These are phyloP conservation scores for Stephania japonica DNA, from an alignment of 164 flowering plant species.

Conservation along the genomic window DNA sequence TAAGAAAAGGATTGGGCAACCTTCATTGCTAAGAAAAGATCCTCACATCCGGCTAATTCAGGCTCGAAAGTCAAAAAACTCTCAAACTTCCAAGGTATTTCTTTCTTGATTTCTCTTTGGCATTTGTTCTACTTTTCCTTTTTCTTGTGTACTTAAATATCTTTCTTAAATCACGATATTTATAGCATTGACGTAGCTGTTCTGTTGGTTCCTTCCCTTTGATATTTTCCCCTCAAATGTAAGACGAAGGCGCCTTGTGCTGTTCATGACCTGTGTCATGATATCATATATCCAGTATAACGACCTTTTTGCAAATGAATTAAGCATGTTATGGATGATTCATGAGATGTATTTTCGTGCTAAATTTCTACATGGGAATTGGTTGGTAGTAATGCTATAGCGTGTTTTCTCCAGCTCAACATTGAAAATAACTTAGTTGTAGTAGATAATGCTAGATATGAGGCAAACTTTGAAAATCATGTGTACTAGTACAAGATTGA, in stretches of 20 bases:
- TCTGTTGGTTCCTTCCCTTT: background rate
- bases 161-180: background rate
- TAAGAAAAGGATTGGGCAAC: constrained; percentile 47
- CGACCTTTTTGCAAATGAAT: background rate
- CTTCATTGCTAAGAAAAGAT: constrained; percentile 58
- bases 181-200: background rate
- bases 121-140: background rate
- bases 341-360: background rate
- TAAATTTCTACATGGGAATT: background rate
- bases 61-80: constrained; percentile 25
- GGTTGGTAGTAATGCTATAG: too few relatives aligned
- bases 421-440: too few relatives aligned
- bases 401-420: too few relatives aligned
- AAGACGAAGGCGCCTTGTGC: background rate
- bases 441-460: too few relatives aligned
- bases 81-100: constrained; percentile 38
- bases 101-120: background rate
- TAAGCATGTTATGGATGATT: background rate
- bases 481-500: too few relatives aligned
- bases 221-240: background rate
- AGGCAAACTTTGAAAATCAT: too few relatives aligned
- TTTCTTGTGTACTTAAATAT: background rate
- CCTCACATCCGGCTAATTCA: constrained; percentile 63
- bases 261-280: background rate
- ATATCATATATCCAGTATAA: background rate